Evolutionary conservation across 2,329 filamentous ascomycete genomes (phyloP), one percentile per base, ranked within the genome.

Genomic region (Colletotrichum euphorbiae): DNA sequence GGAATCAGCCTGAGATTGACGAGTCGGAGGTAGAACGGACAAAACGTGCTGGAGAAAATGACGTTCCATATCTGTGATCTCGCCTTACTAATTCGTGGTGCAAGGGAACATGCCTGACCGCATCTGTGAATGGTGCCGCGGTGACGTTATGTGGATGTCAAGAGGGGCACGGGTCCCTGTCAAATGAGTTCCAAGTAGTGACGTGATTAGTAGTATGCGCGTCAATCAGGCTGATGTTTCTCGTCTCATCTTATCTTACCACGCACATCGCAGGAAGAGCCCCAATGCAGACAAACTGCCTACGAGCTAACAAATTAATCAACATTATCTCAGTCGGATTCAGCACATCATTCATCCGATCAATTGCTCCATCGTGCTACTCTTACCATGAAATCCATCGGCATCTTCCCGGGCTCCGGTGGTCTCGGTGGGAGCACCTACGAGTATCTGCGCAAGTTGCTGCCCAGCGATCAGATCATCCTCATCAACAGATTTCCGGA

Each of bases 321-420:
- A 9, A 46, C 38, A 38, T 7, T 11, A 15, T 13, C 38, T n/a
- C 13, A 2, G 6, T 33, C 31, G 2, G 13, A 17, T n/a, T 33
- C 28, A 28, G 2, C 28, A 28, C 28, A 11, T 36, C 28, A 24
- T 36, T 11, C 24, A 46, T 43, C 43, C n/a, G 48, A n/a, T 9
- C 15, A 11, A 11, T 13, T 45, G 31, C 36, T 6, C 15, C 8
- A 42, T 7, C 13, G 38, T 6, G 9, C 4, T 15, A 21, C 28
- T 28, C 28, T 17, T n/a, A 50, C 11, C 12, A 78, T 76, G 73
- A 75, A 73, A 67, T 80, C 76, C 3, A 77, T 83, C 67, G 82
- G 81, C 63, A 79, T 84, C 62, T 84, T 85, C 72, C 85, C 85
- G 31, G 84, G 83, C 19, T 81, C 85, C 0, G 87, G 86, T 43